phyloP scores from a whole-genome alignment of 75 land plant species.

The Cryptomeria japonica region DNA sequence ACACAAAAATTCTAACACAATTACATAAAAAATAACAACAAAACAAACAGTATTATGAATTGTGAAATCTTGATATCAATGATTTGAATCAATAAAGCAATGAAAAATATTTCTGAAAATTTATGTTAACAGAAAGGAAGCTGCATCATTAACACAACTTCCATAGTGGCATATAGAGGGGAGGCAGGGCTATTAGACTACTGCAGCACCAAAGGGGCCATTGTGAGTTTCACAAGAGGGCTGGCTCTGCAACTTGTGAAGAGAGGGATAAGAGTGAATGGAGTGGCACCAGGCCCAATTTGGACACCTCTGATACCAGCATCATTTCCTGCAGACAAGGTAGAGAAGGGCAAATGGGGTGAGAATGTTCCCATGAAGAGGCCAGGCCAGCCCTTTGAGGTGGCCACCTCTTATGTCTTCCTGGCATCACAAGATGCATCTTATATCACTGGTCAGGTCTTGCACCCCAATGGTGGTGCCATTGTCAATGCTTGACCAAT shows the following conservation, averaged over 20 bases:
- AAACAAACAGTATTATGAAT: too few relatives aligned
- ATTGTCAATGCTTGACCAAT: background rate
- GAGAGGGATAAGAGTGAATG: slow-evolving; percentile 78
- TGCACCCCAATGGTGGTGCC: slow-evolving; percentile 75
- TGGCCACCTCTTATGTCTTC: slow-evolving; percentile 75
- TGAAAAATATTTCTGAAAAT: background rate
- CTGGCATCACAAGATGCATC: slow-evolving; percentile 60
- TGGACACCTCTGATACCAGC: slow-evolving; percentile 81
- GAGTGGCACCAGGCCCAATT: slow-evolving; percentile 75
- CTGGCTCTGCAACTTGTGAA: slow-evolving; percentile 66
- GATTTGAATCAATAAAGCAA: background rate
- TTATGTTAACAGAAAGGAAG: slow-evolving; percentile 47
- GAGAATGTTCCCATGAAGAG: slow-evolving; percentile 60
- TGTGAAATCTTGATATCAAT: background rate
- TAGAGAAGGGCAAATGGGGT: slow-evolving; percentile 41
- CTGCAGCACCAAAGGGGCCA: slow-evolving; percentile 78
- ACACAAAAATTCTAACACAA: too few relatives aligned
- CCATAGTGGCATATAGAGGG: slow-evolving; percentile 74
- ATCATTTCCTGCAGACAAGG: slow-evolving; percentile 31
- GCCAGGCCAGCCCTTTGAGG: slow-evolving; percentile 67
- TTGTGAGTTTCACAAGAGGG: slow-evolving; percentile 67
- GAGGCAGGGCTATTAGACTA: slow-evolving; percentile 57
- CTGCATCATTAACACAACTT: slow-evolving; percentile 71
- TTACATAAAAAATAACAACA: too few relatives aligned
- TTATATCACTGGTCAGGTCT: slow-evolving; percentile 77